These are phyloP conservation scores for Botrytis fabae DNA, from an alignment of 2,329 filamentous ascomycete genomes.

Conservation along the genomic window DNA sequence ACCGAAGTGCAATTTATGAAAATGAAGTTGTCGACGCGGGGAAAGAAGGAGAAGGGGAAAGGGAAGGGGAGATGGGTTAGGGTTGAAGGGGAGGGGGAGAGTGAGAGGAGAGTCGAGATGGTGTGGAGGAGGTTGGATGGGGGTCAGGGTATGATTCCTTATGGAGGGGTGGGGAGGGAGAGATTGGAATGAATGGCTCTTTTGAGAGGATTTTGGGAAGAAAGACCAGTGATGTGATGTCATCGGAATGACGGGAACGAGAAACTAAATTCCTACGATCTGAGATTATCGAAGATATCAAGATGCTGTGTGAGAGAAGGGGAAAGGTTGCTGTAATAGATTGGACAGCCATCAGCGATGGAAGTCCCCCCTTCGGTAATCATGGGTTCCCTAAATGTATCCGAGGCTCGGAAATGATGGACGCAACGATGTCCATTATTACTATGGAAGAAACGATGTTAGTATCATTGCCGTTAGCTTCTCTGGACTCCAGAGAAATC, in stretches of 20 bases:
- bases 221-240: not conserved
- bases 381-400: not conserved
- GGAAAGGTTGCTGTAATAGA: not conserved
- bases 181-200: slow-evolving; percentile 11
- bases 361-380: not conserved
- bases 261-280: not conserved
- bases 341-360: not conserved
- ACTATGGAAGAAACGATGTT: not conserved
- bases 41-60: not conserved
- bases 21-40: not conserved
- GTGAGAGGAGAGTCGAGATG: slow-evolving; percentile 16
- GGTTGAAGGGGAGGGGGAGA: slow-evolving; percentile 19
- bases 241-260: not conserved
- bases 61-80: slow-evolving; percentile 17
- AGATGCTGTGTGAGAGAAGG: not conserved
- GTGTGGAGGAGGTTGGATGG: slow-evolving; percentile 23
- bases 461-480: not conserved
- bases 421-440: not conserved
- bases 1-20: slow-evolving; percentile 17
- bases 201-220: not conserved
- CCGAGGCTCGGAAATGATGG: not conserved
- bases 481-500: not conserved
- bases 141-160: slow-evolving; percentile 19
- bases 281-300: not conserved
- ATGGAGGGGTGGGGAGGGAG: slow-evolving; percentile 18